Evolutionary conservation across 139 green algal species (phyloP).

Genomic region (Haematococcus lacustris): DNA sequence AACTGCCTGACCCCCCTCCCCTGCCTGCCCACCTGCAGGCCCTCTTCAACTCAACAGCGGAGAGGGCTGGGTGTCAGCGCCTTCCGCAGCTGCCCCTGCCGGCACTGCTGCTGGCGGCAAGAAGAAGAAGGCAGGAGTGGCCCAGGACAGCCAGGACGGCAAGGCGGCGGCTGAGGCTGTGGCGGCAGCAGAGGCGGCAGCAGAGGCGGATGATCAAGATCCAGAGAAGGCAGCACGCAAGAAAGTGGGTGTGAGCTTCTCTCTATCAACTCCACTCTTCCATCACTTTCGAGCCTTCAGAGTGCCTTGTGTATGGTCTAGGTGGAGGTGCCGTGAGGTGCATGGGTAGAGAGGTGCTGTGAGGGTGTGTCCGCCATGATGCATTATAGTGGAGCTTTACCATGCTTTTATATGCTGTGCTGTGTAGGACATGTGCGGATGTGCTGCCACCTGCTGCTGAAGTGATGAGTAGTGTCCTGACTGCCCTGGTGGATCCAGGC

Average conservation of each 20-base stretch:
- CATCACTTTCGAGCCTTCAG: too few relatives aligned
- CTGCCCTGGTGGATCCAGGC: slow-evolving; percentile 30
- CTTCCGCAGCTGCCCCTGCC: not conserved
- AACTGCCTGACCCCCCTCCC: not conserved
- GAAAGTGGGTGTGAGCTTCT: not conserved
- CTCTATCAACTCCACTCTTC: too few relatives aligned
- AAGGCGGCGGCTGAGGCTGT: not conserved
- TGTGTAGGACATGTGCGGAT: not conserved
- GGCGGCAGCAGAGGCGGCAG: not conserved
- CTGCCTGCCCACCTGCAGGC: not conserved
- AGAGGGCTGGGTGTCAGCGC: not conserved
- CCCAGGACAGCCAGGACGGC: not conserved
- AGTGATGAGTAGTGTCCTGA: too few relatives aligned
- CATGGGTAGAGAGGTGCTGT: too few relatives aligned
- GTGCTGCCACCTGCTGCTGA: too few relatives aligned
- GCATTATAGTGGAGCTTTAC: not conserved
- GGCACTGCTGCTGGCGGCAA: not conserved
- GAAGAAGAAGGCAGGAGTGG: not conserved
- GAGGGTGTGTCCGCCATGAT: too few relatives aligned
- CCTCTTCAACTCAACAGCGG: not conserved
- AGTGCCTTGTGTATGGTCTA: too few relatives aligned
- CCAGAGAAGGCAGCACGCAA: not conserved
- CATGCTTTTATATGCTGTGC: not conserved
- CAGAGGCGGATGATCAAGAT: not conserved
- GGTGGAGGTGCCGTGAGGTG: too few relatives aligned